Evolutionary conservation across 305 asterid genomes (phyloP).

Genomic region (Solanum chacoense): DNA sequence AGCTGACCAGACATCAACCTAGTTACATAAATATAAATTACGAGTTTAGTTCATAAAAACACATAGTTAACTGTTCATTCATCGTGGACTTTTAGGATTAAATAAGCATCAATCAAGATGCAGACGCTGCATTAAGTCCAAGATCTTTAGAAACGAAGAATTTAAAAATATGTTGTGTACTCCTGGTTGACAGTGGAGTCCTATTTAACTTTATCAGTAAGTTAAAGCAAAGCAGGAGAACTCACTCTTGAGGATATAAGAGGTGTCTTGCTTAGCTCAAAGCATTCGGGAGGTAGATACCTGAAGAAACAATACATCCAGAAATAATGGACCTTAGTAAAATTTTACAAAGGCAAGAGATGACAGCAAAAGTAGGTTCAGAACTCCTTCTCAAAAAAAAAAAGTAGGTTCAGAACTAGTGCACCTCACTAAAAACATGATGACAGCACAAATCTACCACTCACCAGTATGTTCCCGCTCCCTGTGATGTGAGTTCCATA

Average conservation of each 20-base stretch:
- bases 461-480: conserved; percentile 99
- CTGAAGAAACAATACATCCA: conserved; percentile 26
- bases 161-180: neutral
- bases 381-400: no score
- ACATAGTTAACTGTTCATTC: neutral
- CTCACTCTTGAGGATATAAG: conserved; percentile 92
- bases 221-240: neutral
- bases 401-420: neutral
- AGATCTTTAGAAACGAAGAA: neutral
- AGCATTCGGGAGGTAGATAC: conserved; percentile 99
- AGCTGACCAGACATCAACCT: conserved; percentile 99
- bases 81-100: neutral
- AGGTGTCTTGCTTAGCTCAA: conserved; percentile 93
- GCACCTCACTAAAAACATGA: neutral
- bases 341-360: neutral
- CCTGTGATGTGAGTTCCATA: conserved; percentile 99
- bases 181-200: neutral
- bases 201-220: neutral
- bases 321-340: neutral
- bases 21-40: conserved; percentile 11
- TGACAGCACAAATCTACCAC: conserved; percentile 8
- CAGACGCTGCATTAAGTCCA: neutral
- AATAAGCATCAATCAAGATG: neutral
- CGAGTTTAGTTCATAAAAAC: neutral
- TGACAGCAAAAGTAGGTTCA: neutral